Conservation (phyloP, 2,329 filamentous ascomycete species). For the Fusarium ambrosium region DNA sequence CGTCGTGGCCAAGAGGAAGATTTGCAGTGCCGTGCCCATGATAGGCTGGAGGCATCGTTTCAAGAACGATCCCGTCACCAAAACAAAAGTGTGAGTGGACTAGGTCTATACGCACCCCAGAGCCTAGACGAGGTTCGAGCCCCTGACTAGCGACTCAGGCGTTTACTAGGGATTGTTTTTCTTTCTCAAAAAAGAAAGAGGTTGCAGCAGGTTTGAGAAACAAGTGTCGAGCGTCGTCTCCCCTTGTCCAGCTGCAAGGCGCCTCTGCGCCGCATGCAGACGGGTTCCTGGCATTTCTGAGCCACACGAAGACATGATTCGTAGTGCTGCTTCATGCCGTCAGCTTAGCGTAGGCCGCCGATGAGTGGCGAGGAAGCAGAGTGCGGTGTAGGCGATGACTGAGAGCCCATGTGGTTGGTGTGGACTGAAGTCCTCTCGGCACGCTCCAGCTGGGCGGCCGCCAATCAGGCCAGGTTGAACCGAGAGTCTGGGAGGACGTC, state of each 20-base stretch:
- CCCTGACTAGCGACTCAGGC: constrained; percentile 45
- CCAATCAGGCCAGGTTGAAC: constrained; percentile 48
- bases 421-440: constrained; percentile 31
- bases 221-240: constrained; percentile 18
- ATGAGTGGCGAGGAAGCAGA: constrained; percentile 39
- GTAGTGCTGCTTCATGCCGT: constrained; percentile 26
- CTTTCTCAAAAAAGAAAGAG: constrained; percentile 15
- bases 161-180: constrained; percentile 27
- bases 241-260: constrained; percentile 39
- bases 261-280: constrained; percentile 21
- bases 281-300: constrained; percentile 23
- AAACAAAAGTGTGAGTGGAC: constrained; percentile 42
- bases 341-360: constrained; percentile 46
- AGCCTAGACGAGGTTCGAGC: constrained; percentile 39
- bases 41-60: constrained; percentile 51
- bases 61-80: constrained; percentile 46
- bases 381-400: constrained; percentile 38
- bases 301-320: constrained; percentile 28
- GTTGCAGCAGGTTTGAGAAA: constrained; percentile 12
- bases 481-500: constrained; percentile 39
- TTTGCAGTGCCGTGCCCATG: constrained; percentile 39
- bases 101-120: constrained; percentile 33
- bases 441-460: constrained; percentile 38
- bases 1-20: constrained; percentile 42
- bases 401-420: constrained; percentile 32